These are phyloP conservation scores for Diplodia scrobiculata DNA, from an alignment of 2,329 filamentous ascomycete genomes.

Conservation along the genomic window DNA sequence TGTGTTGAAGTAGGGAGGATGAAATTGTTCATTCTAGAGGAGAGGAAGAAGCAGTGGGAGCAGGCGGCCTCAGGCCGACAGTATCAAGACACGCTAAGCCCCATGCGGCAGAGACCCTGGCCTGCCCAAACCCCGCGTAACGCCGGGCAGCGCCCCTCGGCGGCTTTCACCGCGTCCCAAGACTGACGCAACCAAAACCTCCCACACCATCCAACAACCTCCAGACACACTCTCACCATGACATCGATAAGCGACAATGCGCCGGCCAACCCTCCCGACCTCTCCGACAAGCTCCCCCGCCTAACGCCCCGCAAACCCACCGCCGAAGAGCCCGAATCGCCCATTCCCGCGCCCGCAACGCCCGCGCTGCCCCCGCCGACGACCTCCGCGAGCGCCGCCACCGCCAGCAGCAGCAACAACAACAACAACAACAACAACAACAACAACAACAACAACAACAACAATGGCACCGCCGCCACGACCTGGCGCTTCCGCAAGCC, in stretches of 20 bases:
- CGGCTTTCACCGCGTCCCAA: background rate
- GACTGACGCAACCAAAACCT: background rate
- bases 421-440: conserved; percentile 35
- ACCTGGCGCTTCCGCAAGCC: conserved; percentile 65
- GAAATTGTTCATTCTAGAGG: background rate
- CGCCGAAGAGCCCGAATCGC: conserved; percentile 31
- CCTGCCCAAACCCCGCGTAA: conserved; percentile 6
- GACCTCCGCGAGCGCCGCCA: conserved; percentile 52
- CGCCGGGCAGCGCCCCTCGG: background rate
- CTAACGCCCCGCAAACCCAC: conserved; percentile 43
- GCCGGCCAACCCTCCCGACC: conserved; percentile 32
- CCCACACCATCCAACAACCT: background rate
- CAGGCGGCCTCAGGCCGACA: background rate
- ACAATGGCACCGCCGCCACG: background rate
- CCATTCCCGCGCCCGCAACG: conserved; percentile 69
- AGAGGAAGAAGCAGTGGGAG: background rate
- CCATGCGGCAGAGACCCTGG: background rate
- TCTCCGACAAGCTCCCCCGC: conserved; percentile 40
- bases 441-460: conserved; percentile 35
- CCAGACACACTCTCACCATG: background rate
- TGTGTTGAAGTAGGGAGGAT: too few relatives aligned
- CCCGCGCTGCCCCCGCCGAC: conserved; percentile 67
- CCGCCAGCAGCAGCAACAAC: conserved; percentile 48
- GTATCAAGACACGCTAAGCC: background rate
- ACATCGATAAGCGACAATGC: conserved; percentile 3